A percentile compares a stretch with the other conserved stretches of the same genome.
phyloP scores from a whole-genome alignment of 2,329 filamentous ascomycete species.

The Curvularia sp. region DNA sequence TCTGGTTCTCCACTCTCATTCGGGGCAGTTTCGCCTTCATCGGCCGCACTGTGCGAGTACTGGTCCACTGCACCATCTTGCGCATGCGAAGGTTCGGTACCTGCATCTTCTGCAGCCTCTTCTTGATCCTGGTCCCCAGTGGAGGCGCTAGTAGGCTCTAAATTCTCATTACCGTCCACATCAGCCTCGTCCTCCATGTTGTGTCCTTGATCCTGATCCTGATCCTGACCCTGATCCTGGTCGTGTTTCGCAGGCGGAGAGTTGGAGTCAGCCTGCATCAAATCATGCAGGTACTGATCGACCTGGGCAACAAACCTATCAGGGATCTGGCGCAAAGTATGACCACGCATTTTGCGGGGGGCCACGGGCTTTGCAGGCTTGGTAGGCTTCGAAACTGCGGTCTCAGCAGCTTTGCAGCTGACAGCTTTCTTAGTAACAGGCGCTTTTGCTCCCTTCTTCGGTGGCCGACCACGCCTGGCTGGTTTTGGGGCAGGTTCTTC shows the following conservation, averaged over 20 bases:
- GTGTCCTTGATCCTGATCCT: background rate
- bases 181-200: background rate
- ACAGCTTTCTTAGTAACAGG: constrained; percentile 19
- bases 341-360: constrained; percentile 38
- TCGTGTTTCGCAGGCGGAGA: background rate
- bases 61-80: constrained; percentile 1
- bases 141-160: background rate
- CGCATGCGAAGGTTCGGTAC: constrained; percentile 2
- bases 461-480: constrained; percentile 29
- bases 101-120: constrained; percentile 1
- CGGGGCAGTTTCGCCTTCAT: background rate
- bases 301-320: constrained; percentile 27
- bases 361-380: constrained; percentile 14
- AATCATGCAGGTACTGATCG: constrained; percentile 9
- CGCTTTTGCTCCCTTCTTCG: constrained; percentile 18
- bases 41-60: background rate
- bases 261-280: constrained; percentile 6
- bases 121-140: background rate
- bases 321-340: constrained; percentile 36
- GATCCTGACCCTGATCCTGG: background rate
- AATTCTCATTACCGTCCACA: background rate
- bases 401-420: constrained; percentile 20
- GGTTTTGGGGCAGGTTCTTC: constrained; percentile 12
- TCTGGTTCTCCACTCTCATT: constrained; percentile 1
- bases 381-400: constrained; percentile 13